These are phyloP conservation scores for Amoebophrya sp. DNA, from an alignment of 169 alveolate genomes.

Conservation along the genomic window DNA sequence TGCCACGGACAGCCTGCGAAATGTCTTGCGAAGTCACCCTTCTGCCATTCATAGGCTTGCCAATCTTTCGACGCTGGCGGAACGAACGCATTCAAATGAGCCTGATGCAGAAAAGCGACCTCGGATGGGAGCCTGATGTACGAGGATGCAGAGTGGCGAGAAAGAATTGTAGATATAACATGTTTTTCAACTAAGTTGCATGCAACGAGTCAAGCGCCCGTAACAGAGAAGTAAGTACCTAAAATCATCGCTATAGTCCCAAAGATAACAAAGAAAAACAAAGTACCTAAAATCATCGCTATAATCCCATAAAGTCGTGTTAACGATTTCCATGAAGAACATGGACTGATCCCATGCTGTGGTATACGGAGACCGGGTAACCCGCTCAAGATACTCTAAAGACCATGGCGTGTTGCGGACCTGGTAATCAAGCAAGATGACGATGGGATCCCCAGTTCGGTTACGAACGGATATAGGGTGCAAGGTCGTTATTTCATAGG, in stretches of 20 bases:
- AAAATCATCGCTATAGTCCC: background rate
- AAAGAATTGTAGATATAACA: background rate
- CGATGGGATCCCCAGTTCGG: too few species aligned
- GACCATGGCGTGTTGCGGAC: background rate
- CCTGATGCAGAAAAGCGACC: slow-evolving; percentile 17
- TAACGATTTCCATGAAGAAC: slow-evolving; percentile 18
- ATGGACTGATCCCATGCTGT: slow-evolving; percentile 26
- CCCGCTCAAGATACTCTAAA: background rate
- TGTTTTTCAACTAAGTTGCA: background rate
- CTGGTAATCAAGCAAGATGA: too few species aligned
- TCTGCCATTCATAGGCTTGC: slow-evolving; percentile 29
- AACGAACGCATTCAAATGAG: slow-evolving; percentile 22
- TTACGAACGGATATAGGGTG: too few species aligned
- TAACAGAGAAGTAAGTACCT: background rate
- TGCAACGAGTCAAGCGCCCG: background rate
- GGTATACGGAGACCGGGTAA: background rate
- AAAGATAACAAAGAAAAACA: background rate
- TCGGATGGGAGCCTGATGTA: background rate
- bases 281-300: slow-evolving; percentile 2
- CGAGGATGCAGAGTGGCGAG: too few species aligned
- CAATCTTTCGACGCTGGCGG: background rate
- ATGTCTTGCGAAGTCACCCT: slow-evolving; percentile 5
- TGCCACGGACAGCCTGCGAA: slow-evolving; percentile 34
- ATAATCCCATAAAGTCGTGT: background rate
- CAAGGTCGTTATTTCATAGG: too few species aligned